phyloP scores from a whole-genome alignment of 2,329 filamentous ascomycete species.

The Talaromyces verruculosus region DNA sequence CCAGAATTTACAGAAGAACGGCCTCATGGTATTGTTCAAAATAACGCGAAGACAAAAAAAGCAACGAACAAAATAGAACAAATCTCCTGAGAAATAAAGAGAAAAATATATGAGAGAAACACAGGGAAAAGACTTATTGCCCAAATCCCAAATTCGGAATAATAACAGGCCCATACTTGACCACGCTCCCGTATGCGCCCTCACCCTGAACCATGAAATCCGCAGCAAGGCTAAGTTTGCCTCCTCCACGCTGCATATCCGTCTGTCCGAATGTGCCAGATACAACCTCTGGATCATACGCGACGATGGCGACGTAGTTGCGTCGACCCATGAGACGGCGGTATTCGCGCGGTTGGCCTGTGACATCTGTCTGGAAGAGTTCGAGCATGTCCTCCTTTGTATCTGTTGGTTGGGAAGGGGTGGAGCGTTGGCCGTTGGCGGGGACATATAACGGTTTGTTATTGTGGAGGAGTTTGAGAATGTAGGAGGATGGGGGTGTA shows the following conservation, averaged over 20 bases:
- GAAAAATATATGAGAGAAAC: background rate
- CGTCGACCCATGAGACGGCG: slow-evolving; percentile 90
- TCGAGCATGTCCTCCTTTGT: slow-evolving; percentile 99
- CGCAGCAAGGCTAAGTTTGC: slow-evolving; percentile 79
- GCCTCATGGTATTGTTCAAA: slow-evolving; percentile 12
- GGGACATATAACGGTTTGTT: slow-evolving; percentile 91
- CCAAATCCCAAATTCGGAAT: slow-evolving; percentile 72
- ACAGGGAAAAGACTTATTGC: slow-evolving; percentile 13
- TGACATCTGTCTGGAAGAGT: slow-evolving; percentile 93
- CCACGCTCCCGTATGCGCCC: slow-evolving; percentile 73
- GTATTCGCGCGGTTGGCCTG: slow-evolving; percentile 75
- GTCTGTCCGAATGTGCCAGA: slow-evolving; percentile 45
- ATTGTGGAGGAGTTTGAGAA: slow-evolving; percentile 92
- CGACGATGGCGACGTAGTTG: slow-evolving; percentile 92
- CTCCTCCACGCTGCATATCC: slow-evolving; percentile 30
- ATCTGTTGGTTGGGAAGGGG: slow-evolving; percentile 69
- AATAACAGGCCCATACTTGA: slow-evolving; percentile 96
- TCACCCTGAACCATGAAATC: slow-evolving; percentile 98
- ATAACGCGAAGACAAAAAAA: background rate
- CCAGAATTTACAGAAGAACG: background rate
- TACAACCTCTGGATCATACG: slow-evolving; percentile 83
- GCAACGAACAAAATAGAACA: background rate
- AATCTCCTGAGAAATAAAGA: background rate
- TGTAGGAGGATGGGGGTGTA: slow-evolving; percentile 77
- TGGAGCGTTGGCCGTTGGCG: slow-evolving; percentile 72